phyloP scores from a whole-genome alignment of 192 early-diverging fungal species.

The Podochytrium sp. region DNA sequence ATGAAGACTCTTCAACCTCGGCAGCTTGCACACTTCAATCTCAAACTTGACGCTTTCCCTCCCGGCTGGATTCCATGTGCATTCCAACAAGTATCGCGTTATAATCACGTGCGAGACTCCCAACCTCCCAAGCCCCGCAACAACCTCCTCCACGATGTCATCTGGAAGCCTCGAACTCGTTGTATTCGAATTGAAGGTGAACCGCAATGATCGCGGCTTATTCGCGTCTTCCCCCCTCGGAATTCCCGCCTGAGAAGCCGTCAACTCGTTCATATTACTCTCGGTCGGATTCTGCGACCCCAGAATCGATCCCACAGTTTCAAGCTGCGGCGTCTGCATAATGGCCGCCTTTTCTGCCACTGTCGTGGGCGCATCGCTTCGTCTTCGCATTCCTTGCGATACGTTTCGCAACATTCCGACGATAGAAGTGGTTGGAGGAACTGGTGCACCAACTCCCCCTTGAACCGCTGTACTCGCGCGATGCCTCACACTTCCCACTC shows the following conservation, averaged over 20 bases:
- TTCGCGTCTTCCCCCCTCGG: conserved; percentile 43
- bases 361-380: neutral
- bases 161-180: conserved; percentile 62
- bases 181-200: conserved; percentile 70
- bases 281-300: neutral
- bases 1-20: conserved; percentile 77
- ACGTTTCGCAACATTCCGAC: conserved; percentile 45
- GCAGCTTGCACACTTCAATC: conserved; percentile 80
- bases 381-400: neutral
- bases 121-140: conserved; percentile 37
- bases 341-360: neutral
- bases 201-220: conserved; percentile 62
- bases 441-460: too few relatives aligned
- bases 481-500: neutral
- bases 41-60: conserved; percentile 70
- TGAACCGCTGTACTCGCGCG: neutral
- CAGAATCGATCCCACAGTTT: neutral
- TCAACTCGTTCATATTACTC: neutral
- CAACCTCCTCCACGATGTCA: conserved; percentile 57
- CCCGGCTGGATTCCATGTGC: conserved; percentile 29
- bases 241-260: conserved; percentile 37
- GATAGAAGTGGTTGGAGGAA: conserved; percentile 51
- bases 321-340: neutral
- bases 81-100: conserved; percentile 56
- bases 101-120: conserved; percentile 46